Evolutionary conservation across 2,329 filamentous ascomycete genomes (phyloP).

Genomic region (Neurospora crassa): DNA sequence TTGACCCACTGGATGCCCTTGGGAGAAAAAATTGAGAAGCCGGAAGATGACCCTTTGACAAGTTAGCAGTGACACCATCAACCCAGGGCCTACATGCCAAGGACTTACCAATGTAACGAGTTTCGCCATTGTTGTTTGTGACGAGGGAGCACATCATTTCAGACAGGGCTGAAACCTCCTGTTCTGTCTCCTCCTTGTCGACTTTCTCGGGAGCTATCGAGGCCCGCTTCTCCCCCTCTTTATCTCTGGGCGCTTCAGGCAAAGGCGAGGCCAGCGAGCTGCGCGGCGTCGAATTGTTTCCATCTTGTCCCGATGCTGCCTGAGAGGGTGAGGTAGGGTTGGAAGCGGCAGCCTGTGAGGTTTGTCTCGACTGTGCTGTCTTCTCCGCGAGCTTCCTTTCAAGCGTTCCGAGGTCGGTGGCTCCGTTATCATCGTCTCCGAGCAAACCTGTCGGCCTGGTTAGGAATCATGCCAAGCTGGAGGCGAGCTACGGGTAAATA

Average conservation of each 20-base stretch:
- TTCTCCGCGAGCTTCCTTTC: slow-evolving; percentile 65
- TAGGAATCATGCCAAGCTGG: slow-evolving; percentile 16
- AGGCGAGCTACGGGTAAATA: slow-evolving; percentile 19
- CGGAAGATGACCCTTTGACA: slow-evolving; percentile 74
- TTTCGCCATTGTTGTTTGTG: slow-evolving; percentile 90
- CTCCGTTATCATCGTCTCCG: slow-evolving; percentile 74
- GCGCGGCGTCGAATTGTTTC: slow-evolving; percentile 36
- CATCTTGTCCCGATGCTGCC: slow-evolving; percentile 33
- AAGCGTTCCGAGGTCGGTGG: slow-evolving; percentile 77
- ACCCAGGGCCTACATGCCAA: background rate
- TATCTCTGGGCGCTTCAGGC: slow-evolving; percentile 35
- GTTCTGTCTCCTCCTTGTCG: slow-evolving; percentile 48
- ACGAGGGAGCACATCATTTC: slow-evolving; percentile 99
- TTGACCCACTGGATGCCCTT: slow-evolving; percentile 99
- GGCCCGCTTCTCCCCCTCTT: slow-evolving; percentile 26
- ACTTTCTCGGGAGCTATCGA: slow-evolving; percentile 31
- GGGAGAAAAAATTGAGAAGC: slow-evolving; percentile 97
- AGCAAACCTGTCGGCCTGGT: slow-evolving; percentile 51
- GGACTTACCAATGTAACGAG: slow-evolving; percentile 76
- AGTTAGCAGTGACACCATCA: background rate
- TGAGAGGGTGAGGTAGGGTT: slow-evolving; percentile 44
- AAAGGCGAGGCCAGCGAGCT: slow-evolving; percentile 40
- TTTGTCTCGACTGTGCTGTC: slow-evolving; percentile 39
- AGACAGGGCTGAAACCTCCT: slow-evolving; percentile 78
- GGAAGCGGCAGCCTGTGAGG: slow-evolving; percentile 35